phyloP scores from a whole-genome alignment of 306 rosid genomes.

The Oxytropis ochrocephala region DNA sequence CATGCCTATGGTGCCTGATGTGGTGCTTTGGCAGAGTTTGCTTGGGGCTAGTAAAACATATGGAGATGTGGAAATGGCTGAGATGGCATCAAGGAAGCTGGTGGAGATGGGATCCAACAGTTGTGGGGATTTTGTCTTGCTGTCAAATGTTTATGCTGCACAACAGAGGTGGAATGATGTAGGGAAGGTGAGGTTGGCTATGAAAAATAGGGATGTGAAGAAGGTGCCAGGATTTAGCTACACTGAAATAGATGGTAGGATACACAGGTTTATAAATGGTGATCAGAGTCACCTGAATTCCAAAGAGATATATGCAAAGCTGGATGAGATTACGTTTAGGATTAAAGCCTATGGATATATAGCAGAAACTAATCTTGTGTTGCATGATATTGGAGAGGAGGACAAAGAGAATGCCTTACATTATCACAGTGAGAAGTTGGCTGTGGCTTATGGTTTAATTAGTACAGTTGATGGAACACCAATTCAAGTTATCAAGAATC shows the following conservation, averaged over 20 bases:
- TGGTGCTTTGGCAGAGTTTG: conserved; percentile 80
- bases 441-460: conserved; percentile 79
- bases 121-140: conserved; percentile 83
- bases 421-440: conserved; percentile 87
- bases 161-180: conserved; percentile 79
- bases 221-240: conserved; percentile 80
- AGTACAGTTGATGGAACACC: conserved; percentile 57
- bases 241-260: conserved; percentile 54
- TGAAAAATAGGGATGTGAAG: conserved; percentile 67
- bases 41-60: conserved; percentile 91
- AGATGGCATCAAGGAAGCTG: conserved; percentile 54
- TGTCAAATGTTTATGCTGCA: conserved; percentile 80
- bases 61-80: conserved; percentile 79
- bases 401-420: conserved; percentile 77
- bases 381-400: conserved; percentile 94
- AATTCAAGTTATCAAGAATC: conserved; percentile 81
- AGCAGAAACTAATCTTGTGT: conserved; percentile 61
- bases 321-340: conserved; percentile 73
- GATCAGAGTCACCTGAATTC: conserved; percentile 55
- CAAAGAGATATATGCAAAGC: conserved; percentile 65
- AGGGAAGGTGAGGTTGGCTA: conserved; percentile 66
- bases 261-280: conserved; percentile 68
- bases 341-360: conserved; percentile 49
- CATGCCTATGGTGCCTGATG: conserved; percentile 61
- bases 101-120: conserved; percentile 76